phyloP scores from a whole-genome alignment of 495 filamentous ascomycete genomes.

The Hyaloscypha variabilis region DNA sequence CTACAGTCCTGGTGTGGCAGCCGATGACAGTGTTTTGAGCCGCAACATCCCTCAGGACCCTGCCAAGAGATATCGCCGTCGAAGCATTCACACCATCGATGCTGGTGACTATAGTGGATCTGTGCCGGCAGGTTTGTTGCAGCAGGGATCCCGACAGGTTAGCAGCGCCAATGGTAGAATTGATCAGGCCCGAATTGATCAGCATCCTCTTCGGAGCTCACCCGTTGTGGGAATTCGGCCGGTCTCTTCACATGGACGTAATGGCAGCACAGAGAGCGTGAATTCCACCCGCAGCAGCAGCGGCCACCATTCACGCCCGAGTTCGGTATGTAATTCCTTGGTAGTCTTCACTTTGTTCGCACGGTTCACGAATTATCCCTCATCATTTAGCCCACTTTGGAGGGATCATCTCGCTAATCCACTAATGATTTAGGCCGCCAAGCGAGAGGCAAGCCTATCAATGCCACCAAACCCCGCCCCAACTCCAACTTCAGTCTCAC shows the following conservation, averaged over 20 bases:
- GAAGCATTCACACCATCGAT: slow-evolving; percentile 84
- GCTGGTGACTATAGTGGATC: slow-evolving; percentile 49
- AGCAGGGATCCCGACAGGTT: slow-evolving; percentile 31
- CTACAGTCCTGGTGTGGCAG: not conserved
- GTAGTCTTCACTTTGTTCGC: slow-evolving; percentile 15
- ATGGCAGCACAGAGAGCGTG: slow-evolving; percentile 58
- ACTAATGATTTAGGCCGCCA: slow-evolving; percentile 32
- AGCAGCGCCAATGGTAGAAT: slow-evolving; percentile 33
- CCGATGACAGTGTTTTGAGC: slow-evolving; percentile 56
- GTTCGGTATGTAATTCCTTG: slow-evolving; percentile 55
- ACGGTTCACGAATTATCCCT: slow-evolving; percentile 29
- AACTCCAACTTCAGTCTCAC: slow-evolving; percentile 37
- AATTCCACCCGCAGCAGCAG: slow-evolving; percentile 39
- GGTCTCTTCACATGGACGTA: slow-evolving; percentile 58
- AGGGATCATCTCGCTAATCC: slow-evolving; percentile 27
- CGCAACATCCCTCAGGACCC: slow-evolving; percentile 56
- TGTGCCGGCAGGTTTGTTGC: slow-evolving; percentile 29
- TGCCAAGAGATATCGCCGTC: slow-evolving; percentile 75
- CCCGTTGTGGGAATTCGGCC: slow-evolving; percentile 42
- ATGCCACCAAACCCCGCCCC: slow-evolving; percentile 48
- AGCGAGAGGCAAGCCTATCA: slow-evolving; percentile 33
- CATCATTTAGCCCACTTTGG: slow-evolving; percentile 35
- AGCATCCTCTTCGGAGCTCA: slow-evolving; percentile 35
- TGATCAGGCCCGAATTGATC: slow-evolving; percentile 36
- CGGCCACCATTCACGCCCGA: slow-evolving; percentile 42